Evolutionary conservation across 306 rosid species (phyloP).

Genomic region (Cucurbita maxima): DNA sequence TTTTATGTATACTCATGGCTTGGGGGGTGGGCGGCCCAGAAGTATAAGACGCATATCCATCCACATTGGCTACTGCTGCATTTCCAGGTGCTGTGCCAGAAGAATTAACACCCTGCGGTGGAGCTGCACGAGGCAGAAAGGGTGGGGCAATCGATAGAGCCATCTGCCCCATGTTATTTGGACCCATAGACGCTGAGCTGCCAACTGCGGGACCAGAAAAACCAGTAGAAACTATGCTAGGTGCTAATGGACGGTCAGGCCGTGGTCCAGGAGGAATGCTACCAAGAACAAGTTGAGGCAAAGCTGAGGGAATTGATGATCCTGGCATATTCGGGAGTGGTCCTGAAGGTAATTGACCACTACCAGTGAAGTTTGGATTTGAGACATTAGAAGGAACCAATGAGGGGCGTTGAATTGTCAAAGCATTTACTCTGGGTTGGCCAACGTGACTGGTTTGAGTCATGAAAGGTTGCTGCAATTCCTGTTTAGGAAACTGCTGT

Average conservation of each 20-base stretch:
- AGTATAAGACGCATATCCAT: constrained; percentile 9
- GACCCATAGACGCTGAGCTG: constrained; percentile 17
- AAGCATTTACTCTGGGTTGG: constrained; percentile 35
- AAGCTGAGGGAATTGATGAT: constrained; percentile 4
- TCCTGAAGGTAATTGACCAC: constrained; percentile 33
- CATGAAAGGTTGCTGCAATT: constrained; percentile 32
- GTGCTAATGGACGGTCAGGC: constrained; percentile 24
- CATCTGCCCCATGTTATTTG: constrained; percentile 34
- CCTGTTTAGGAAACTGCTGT: constrained; percentile 26
- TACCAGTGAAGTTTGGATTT: constrained; percentile 23
- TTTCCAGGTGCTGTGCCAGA: constrained; percentile 25
- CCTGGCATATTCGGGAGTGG: constrained; percentile 10
- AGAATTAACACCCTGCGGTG: constrained; percentile 23
- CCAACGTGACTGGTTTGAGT: constrained; percentile 27
- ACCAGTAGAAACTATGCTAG: constrained; percentile 23
- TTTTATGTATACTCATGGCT: not conserved
- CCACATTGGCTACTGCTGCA: constrained; percentile 15
- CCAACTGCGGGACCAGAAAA: constrained; percentile 14
- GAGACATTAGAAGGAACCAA: constrained; percentile 28
- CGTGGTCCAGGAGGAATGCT: constrained; percentile 19
- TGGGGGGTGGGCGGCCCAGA: constrained; percentile 11
- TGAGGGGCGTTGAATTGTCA: constrained; percentile 22
- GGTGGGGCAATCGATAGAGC: constrained; percentile 19
- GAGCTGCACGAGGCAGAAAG: constrained; percentile 18
- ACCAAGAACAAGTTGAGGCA: constrained; percentile 34